Base-by-base conservation (phyloP, 139 green algal genomes). In the Coelastrella sp. region DNA sequence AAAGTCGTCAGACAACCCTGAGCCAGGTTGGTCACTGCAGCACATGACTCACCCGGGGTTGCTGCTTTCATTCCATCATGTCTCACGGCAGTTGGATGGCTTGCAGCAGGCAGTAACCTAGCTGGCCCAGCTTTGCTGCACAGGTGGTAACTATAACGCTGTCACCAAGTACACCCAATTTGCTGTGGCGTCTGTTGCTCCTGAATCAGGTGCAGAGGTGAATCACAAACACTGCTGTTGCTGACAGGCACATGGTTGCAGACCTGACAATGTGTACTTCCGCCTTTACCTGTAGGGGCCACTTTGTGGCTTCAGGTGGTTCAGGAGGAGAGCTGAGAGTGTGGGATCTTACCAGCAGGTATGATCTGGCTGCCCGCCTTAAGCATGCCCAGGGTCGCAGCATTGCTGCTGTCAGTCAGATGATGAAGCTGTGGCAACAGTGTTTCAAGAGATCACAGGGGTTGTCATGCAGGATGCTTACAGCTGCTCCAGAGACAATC, bases 261-360 rank as follows among this genome's bases (percentile, higher is more conserved):
- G 19, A 49, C 3, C 35, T 49, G 35, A 49, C 35, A 49, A 49
- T 49, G 1, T 49, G 35, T 49, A 49, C 35, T 49, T 49, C 35
- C 35, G 35, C 11, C 78, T 19, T 24, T 25, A 22, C 7, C 20
- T 83, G 58, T 59, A 90, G 87, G 24, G 78, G 79, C n/a, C 35
- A 87, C 63, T 88, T 88, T 15, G 57, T 91, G 25, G 68, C 80
- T 14, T 78, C 57, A 35, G 88, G 89, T 24, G 89, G 89, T 24
- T 70, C 73, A 60, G 75, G 82, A 17, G 89, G 89, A 27, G 89
- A 92, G 81, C 60, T 89, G 27, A 84, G 89, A 22, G 82, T 92
- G 35, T 92, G 89, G 89, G 89, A 92, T 74, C 59, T 78, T 12
- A 73, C 68, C 15, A 92, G 89, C 89, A 61, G 61, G 79, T 85